Evolutionary conservation across 179 eudicot genomes (phyloP), one percentile per base, ranked within the genome.

Genomic region (Silene coronaria): DNA sequence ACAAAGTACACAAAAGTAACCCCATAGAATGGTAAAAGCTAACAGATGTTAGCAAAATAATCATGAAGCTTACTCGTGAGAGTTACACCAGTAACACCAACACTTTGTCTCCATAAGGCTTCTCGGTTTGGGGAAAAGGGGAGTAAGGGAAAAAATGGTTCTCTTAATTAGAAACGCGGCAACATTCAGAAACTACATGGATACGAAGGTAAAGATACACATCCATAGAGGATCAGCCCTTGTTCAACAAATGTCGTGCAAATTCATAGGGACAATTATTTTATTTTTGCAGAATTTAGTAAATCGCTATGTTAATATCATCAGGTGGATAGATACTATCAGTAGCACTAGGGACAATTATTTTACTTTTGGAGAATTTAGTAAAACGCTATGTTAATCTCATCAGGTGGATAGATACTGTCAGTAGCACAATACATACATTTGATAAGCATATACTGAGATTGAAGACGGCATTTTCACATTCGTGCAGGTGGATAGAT

Each of bases 11-110:
- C 63, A 11, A 57, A n/a, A 32, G 6, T 26, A 13, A 24, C 16
- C 42, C 1, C 36, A 73, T 13, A 21, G 19, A 70, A 70, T 28
- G 28, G 38, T 59, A 71, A 63, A 28, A 14, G 30, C 19, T 14
- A 26, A 51, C 13, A 13, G 58, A 46, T 36, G 70, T 22, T 72
- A 72, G 22, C 65, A 28, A 64, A 30, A 61, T 38, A 13, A 75
- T 7, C 19, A 38, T 53, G 72, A 5, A 10, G 55, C 55, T n/a
- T 27, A 75, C 27, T 14, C 70, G 32, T 67, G 64, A 53, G 9
- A 11, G 42, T 48, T 46, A 28, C 59, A 34, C 63, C 26, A 55
- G n/a, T 21, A 30, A 45, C 28, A 27, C 38, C n/a, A 48, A n/a
- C 48, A 65, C 17, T 26, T 5, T 26, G 21, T 65, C 65, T 53